phyloP scores from a whole-genome alignment of 129 eudicot species.

The Flaveria sonorensis region DNA sequence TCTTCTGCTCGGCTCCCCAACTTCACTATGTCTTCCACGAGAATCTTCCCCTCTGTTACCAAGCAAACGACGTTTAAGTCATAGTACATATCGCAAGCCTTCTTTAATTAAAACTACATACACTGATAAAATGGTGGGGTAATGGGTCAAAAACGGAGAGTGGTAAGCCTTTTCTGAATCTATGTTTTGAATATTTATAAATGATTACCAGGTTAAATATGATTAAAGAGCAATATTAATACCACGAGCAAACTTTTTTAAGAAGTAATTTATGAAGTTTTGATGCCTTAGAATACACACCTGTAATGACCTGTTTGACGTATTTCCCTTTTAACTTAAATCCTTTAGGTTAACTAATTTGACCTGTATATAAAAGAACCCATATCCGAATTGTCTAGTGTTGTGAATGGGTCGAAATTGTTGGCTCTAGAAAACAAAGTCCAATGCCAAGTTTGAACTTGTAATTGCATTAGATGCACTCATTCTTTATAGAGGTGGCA shows the following conservation, averaged over 20 bases:
- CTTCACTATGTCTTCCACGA: conserved; percentile 92
- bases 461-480: background rate
- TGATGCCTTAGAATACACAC: no score
- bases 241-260: background rate
- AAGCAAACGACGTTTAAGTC: conserved; percentile 10
- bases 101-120: background rate
- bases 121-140: background rate
- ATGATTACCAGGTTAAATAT: background rate
- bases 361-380: no score
- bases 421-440: background rate
- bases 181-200: no score
- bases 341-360: no score
- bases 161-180: no score
- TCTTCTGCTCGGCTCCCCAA: conserved; percentile 67
- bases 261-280: no score
- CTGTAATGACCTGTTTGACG: no score
- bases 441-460: background rate
- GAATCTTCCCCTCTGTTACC: conserved; percentile 84
- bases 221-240: background rate
- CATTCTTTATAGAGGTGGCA: conserved; percentile 3
- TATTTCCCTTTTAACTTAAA: no score
- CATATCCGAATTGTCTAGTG: no score
- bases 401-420: no score
- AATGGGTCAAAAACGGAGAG: background rate
- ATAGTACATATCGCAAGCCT: no score